Conservation (phyloP, 2,329 filamentous ascomycete species). For the Fusarium circinatum region DNA sequence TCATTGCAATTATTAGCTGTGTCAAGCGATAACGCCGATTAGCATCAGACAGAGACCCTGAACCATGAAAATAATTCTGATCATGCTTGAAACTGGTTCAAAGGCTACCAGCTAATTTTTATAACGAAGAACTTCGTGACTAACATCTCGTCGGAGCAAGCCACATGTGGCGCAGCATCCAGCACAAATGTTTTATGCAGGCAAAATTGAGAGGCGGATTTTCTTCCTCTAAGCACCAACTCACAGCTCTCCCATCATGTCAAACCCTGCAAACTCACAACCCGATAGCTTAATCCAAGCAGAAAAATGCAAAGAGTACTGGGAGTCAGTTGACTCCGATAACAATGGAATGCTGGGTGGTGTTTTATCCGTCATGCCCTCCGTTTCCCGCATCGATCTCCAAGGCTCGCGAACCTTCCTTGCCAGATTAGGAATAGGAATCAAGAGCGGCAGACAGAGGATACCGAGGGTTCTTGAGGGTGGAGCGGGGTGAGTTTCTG, state of each 20-base stretch:
- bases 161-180: not conserved
- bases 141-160: accelerated
- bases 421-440: conserved; percentile 66
- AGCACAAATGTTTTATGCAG: not conserved
- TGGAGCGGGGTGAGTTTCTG: conserved; percentile 51
- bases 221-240: not conserved
- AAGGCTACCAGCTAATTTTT: accelerated
- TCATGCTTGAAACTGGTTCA: accelerated
- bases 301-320: conserved; percentile 56
- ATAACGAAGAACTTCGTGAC: no score
- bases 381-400: conserved; percentile 71
- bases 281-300: conserved; percentile 50
- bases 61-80: accelerated
- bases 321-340: conserved; percentile 57
- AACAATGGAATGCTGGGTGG: conserved; percentile 84
- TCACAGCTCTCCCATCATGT: conserved; percentile 1
- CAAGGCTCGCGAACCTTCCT: conserved; percentile 77
- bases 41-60: accelerated
- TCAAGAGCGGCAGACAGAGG: conserved; percentile 47
- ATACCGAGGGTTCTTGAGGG: conserved; percentile 50
- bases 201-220: not conserved
- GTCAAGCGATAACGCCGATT: not conserved
- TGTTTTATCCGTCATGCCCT: conserved; percentile 77
- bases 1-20: not conserved
- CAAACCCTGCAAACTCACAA: not conserved